These are phyloP conservation scores for Cryptosporidium bovis DNA, from an alignment of 169 alveolate genomes.

Conservation along the genomic window DNA sequence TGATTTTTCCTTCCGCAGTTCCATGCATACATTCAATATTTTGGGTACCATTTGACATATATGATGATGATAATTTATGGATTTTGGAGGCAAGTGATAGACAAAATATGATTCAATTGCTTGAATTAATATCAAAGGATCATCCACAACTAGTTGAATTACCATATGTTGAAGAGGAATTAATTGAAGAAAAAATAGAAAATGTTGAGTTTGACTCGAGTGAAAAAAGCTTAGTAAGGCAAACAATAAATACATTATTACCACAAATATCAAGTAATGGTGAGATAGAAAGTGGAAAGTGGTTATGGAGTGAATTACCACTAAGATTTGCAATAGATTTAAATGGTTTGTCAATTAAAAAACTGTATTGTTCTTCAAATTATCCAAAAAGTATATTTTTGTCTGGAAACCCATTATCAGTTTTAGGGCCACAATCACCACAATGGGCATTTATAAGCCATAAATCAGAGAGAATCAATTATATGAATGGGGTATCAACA, in stretches of 20 bases:
- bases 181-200: constrained; percentile 39
- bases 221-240: constrained; percentile 35
- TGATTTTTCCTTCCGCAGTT: constrained; percentile 64
- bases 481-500: constrained; percentile 63
- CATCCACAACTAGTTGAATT: constrained; percentile 64
- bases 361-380: constrained; percentile 51
- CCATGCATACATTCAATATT: constrained; percentile 75
- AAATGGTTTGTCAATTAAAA: constrained; percentile 57
- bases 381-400: constrained; percentile 53
- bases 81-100: constrained; percentile 30
- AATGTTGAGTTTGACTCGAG: constrained; percentile 16
- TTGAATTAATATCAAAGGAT: constrained; percentile 57
- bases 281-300: constrained; percentile 50
- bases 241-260: constrained; percentile 22
- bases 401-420: constrained; percentile 69
- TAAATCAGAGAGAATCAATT: constrained; percentile 60
- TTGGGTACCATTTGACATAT: constrained; percentile 68
- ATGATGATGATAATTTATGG: constrained; percentile 72
- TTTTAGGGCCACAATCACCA: constrained; percentile 72
- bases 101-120: constrained; percentile 9
- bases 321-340: constrained; percentile 66
- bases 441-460: constrained; percentile 74
- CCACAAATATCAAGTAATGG: constrained; percentile 60
- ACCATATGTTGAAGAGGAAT: constrained; percentile 69
- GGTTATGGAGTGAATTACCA: constrained; percentile 72